Percentiles rank a stretch among this genome's conserved stretches.
phyloP scores from a whole-genome alignment of 176 grass and related monocot genomes.

The Carex pumila region DNA sequence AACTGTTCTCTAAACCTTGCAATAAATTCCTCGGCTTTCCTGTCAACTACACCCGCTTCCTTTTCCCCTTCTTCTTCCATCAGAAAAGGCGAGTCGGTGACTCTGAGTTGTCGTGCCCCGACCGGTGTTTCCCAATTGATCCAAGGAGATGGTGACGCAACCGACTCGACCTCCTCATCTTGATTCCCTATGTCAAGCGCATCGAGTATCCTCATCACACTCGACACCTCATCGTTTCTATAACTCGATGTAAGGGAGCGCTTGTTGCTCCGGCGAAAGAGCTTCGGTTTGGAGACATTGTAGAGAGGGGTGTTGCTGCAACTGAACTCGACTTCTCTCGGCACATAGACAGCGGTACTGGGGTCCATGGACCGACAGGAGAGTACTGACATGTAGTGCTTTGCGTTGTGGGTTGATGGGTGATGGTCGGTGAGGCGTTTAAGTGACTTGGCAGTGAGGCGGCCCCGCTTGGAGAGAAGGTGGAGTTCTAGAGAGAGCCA shows the following conservation, averaged over 20 bases:
- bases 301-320: constrained; percentile 63
- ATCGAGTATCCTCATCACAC: constrained; percentile 42
- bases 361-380: constrained; percentile 71
- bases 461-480: constrained; percentile 38
- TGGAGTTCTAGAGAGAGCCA: constrained; percentile 59
- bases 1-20: constrained; percentile 69
- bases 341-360: constrained; percentile 31
- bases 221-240: neutral
- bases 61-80: constrained; percentile 27
- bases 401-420: neutral
- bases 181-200: constrained; percentile 36
- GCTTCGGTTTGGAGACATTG: constrained; percentile 9
- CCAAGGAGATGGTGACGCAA: constrained; percentile 15
- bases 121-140: constrained; percentile 15
- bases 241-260: neutral
- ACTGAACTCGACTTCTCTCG: constrained; percentile 84
- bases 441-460: constrained; percentile 16
- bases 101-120: constrained; percentile 10
- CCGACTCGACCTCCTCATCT: constrained; percentile 13
- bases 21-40: constrained; percentile 89
- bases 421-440: neutral
- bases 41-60: constrained; percentile 38
- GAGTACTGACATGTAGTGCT: constrained; percentile 22
- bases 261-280: neutral
- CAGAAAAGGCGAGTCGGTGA: constrained; percentile 62